Percentiles rank a stretch among this genome's conserved stretches.
Evolutionary conservation across 192 early-diverging fungal species (phyloP).

Genomic region (Coemansia sp.): DNA sequence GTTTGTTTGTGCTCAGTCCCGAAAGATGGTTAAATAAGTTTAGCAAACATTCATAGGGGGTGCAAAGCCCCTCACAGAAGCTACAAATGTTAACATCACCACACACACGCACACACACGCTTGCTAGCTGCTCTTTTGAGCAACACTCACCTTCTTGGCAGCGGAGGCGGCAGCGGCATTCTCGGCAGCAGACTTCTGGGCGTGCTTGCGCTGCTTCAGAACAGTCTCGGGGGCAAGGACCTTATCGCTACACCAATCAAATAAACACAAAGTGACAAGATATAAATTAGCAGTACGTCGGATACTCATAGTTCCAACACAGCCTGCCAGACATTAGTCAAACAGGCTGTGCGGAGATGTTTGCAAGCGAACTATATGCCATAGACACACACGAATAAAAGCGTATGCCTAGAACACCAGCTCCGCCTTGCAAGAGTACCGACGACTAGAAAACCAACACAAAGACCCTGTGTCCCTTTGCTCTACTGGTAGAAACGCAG

Average conservation of each 20-base stretch:
- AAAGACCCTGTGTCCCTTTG: not conserved
- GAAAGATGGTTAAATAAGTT: slow-evolving; percentile 73
- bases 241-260: slow-evolving; percentile 58
- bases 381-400: slow-evolving; percentile 11
- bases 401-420: slow-evolving; percentile 19
- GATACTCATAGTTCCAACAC: slow-evolving; percentile 36
- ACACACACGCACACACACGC: slow-evolving; percentile 18
- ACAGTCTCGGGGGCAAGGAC: slow-evolving; percentile 84
- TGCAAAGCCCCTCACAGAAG: slow-evolving; percentile 44
- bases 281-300: slow-evolving; percentile 25
- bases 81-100: slow-evolving; percentile 46
- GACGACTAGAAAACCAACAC: slow-evolving; percentile 7
- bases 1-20: slow-evolving; percentile 64
- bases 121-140: not conserved
- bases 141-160: slow-evolving; percentile 48
- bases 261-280: not conserved
- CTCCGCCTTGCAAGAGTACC: slow-evolving; percentile 50
- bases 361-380: slow-evolving; percentile 52
- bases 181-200: slow-evolving; percentile 72
- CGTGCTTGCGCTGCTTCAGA: slow-evolving; percentile 83
- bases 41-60: slow-evolving; percentile 46
- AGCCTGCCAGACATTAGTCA: not conserved
- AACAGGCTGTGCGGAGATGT: slow-evolving; percentile 4
- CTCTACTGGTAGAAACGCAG: not conserved
- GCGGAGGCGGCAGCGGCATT: slow-evolving; percentile 52